Evolutionary conservation across 1,139 yeast species (phyloP), one percentile per base, ranked within the genome.

Genomic region (Candida sp.): DNA sequence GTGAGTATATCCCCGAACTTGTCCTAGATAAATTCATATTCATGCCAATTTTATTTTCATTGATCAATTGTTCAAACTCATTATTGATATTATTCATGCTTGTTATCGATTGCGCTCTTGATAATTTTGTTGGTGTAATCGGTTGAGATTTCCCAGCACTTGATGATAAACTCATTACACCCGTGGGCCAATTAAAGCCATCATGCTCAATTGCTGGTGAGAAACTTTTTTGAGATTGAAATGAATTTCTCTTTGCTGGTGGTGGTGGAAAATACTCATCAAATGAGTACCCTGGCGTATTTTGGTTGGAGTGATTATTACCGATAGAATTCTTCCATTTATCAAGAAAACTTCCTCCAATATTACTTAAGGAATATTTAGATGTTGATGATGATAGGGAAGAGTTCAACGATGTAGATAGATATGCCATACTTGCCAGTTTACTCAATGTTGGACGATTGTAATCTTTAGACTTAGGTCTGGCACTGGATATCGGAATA

Each of bases 131-230:
- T 34, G 62, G 57, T 1, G 58, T 51, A 46, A 48, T 39, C 35
- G 48, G 51, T 47, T n/a, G 51, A 49, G 29, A 23, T 7, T 12
- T 22, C 4, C 41, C 43, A 25, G n/a, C 21, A 22, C 33, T 42
- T 25, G 42, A 35, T 22, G 39, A 37, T 29, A 37, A 37, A 27
- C 39, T 37, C 12, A 19, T 37, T 35, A 29, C 35, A 29, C 42
- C 29, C 33, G 38, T 39, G 32, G 45, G 55, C 73, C 76, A 69
- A 21, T 62, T 61, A 48, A 61, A 72, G 27, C 75, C 81, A 19
- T 75, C 81, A 43, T 60, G 57, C 50, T 76, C 81, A 7, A 66
- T 43, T 1, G 70, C 72, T 1, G 81, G 81, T 1, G 81, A 75
- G 3, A 81, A 80, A 0, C 76, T 64, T 43, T 74, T 56, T 44